Evolutionary conservation across 2,329 filamentous ascomycete species (phyloP).

Genomic region (Aspergillus udagawae): DNA sequence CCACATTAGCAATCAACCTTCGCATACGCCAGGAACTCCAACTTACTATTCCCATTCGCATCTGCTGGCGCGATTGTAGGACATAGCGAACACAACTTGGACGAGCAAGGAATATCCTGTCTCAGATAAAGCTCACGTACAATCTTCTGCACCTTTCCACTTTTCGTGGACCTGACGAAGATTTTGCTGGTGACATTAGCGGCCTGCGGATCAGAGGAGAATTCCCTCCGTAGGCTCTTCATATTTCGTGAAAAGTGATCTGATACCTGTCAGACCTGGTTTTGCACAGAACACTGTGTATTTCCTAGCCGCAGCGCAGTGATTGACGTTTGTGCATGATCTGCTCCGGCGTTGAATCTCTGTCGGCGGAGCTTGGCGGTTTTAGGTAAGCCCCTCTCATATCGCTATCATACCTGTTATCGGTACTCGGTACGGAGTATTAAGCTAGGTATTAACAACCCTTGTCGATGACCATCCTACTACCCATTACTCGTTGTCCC

Average conservation of each 20-base stretch:
- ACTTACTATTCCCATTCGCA: conserved; percentile 68
- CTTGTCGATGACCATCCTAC: neutral
- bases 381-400: conserved; percentile 19
- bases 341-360: conserved; percentile 11
- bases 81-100: conserved; percentile 76
- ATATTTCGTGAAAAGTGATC: conserved; percentile 36
- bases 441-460: no score
- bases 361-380: conserved; percentile 10
- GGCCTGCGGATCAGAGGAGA: conserved; percentile 51
- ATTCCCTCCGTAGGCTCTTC: conserved; percentile 60
- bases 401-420: neutral
- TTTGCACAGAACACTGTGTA: conserved; percentile 3
- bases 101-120: conserved; percentile 96
- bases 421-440: neutral
- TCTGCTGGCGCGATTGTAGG: conserved; percentile 70
- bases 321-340: conserved; percentile 12
- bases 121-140: conserved; percentile 93
- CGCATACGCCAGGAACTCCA: neutral
- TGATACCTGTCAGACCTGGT: conserved; percentile 6
- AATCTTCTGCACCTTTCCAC: conserved; percentile 97
- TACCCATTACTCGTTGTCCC: neutral
- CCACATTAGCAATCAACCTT: conserved; percentile 17
- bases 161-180: conserved; percentile 90
- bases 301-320: conserved; percentile 18
- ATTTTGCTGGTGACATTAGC: conserved; percentile 90